Conservation (phyloP, 2,329 filamentous ascomycete species). For the Falciphora oryzae region DNA sequence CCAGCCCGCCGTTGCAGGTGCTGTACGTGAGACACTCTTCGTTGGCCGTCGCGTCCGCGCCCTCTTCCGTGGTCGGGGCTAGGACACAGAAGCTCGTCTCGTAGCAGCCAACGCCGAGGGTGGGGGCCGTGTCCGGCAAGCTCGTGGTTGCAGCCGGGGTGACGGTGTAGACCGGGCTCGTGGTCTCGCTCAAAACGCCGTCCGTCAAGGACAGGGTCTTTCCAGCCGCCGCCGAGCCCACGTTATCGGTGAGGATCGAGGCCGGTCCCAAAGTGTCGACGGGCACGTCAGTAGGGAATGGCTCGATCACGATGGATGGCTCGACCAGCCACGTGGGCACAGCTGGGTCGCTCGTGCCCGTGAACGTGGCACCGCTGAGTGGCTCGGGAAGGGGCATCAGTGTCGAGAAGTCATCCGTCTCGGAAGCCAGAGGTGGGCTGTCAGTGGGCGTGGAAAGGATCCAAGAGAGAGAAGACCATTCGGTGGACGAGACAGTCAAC, state of each 20-base stretch:
- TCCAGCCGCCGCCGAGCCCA: too few species aligned
- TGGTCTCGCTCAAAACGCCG: neutral
- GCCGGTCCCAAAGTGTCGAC: neutral
- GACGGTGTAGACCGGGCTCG: neutral
- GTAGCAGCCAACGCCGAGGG: neutral
- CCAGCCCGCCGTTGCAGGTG: neutral
- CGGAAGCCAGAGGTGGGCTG: neutral
- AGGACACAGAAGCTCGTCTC: neutral
- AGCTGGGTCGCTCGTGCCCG: too few species aligned
- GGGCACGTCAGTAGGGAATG: neutral
- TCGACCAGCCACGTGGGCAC: too few species aligned
- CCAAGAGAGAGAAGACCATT: constrained; percentile 1
- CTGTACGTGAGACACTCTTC: neutral
- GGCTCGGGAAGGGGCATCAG: neutral
- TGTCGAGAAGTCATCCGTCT: neutral
- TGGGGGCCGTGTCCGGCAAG: neutral
- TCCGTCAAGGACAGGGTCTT: too few species aligned
- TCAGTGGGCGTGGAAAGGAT: neutral
- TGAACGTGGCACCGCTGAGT: too few species aligned
- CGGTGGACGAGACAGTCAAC: neutral
- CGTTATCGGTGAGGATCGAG: neutral
- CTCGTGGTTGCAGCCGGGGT: neutral
- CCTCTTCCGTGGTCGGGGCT: neutral
- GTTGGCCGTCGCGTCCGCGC: neutral
- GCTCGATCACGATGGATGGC: neutral